These are phyloP conservation scores for Pythium rishiriense DNA, from an alignment of 352 stramenopile genomes.

Conservation along the genomic window DNA sequence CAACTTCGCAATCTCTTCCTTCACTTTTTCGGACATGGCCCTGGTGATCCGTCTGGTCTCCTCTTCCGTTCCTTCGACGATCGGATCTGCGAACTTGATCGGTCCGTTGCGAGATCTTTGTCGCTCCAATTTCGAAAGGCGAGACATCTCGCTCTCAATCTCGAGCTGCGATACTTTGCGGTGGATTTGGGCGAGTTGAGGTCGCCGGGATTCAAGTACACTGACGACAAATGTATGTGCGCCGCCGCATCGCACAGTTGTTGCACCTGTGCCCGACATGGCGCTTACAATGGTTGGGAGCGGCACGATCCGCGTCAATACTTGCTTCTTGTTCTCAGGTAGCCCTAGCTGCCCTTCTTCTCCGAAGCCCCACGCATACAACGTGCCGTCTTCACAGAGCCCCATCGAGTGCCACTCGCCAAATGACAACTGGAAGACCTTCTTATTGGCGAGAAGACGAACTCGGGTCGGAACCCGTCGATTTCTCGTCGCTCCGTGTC, in stretches of 20 bases:
- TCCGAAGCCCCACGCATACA: constrained; percentile 72
- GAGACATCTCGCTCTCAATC: constrained; percentile 30
- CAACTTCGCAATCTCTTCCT: neutral
- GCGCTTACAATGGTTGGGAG: constrained; percentile 49
- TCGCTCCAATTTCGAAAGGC: constrained; percentile 20
- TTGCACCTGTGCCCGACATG: constrained; percentile 58
- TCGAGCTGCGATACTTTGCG: constrained; percentile 35
- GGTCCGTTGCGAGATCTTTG: constrained; percentile 17
- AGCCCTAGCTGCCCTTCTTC: constrained; percentile 71
- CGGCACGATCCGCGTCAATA: constrained; percentile 31
- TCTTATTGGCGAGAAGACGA: constrained; percentile 42
- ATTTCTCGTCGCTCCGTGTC: constrained; percentile 40
- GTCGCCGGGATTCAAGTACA: constrained; percentile 50
- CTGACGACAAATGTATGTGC: constrained; percentile 71
- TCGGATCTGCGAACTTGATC: neutral
- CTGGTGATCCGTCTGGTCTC: neutral
- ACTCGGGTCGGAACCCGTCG: constrained; percentile 44
- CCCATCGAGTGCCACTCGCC: constrained; percentile 76
- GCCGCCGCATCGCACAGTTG: constrained; percentile 51
- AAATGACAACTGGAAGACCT: constrained; percentile 50
- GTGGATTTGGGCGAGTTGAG: constrained; percentile 47
- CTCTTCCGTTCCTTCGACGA: constrained; percentile 6
- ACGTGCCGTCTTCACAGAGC: constrained; percentile 47
- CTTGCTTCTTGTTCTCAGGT: constrained; percentile 42
- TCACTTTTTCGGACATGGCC: neutral